These are phyloP conservation scores for Pichia rugopelliculosa DNA, from an alignment of 805 yeast species.

Conservation along the genomic window DNA sequence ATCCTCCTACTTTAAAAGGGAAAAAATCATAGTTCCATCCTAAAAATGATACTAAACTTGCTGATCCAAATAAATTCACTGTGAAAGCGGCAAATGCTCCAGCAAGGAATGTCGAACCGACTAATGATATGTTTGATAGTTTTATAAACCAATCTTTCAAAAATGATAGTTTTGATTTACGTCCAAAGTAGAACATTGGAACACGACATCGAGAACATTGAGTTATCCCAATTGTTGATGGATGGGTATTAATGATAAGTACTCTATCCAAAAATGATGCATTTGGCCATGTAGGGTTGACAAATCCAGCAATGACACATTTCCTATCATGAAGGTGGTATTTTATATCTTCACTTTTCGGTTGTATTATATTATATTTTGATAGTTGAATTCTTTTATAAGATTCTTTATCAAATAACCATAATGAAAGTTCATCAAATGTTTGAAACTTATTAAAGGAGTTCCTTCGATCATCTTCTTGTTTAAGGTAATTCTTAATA, in stretches of 20 bases:
- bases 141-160: neutral
- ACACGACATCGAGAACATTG: neutral
- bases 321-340: neutral
- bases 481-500: neutral
- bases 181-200: neutral
- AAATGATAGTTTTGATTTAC: neutral
- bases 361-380: neutral
- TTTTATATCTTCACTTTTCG: neutral
- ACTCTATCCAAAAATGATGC: neutral
- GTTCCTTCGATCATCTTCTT: neutral
- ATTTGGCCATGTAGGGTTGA: neutral
- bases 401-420: neutral
- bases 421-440: neutral
- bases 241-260: neutral
- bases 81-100: neutral
- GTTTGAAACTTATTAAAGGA: neutral
- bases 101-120: neutral
- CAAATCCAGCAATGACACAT: neutral
- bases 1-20: neutral
- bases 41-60: neutral
- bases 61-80: neutral
- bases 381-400: neutral
- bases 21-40: slow-evolving; percentile 1
- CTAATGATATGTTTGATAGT: neutral
- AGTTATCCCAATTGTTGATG: neutral